These are phyloP conservation scores for Fusarium subglutinans DNA, from an alignment of 2,329 filamentous ascomycete genomes.

Conservation along the genomic window DNA sequence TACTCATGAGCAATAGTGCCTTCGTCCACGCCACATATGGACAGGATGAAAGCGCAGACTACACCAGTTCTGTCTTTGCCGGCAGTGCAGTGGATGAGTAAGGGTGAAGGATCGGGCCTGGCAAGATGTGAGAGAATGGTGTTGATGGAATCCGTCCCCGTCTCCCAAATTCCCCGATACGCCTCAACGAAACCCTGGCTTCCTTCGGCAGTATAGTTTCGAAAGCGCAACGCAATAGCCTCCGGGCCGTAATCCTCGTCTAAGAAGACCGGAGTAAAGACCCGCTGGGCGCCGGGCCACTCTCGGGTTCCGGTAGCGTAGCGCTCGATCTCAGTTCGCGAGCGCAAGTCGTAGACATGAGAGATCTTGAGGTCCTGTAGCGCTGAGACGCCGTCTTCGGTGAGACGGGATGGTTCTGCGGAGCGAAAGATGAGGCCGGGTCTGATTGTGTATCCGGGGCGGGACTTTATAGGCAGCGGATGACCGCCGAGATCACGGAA, in stretches of 20 bases:
- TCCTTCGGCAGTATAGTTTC: constrained; percentile 66
- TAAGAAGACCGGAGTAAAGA: constrained; percentile 72
- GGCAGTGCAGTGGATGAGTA: constrained; percentile 78
- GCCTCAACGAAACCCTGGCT: constrained; percentile 69
- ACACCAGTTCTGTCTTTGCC: constrained; percentile 83
- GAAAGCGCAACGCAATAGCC: constrained; percentile 67
- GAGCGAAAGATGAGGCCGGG: constrained; percentile 71
- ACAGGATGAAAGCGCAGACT: constrained; percentile 71
- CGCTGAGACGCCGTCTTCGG: constrained; percentile 59
- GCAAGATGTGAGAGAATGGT: constrained; percentile 66
- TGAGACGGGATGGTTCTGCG: constrained; percentile 70
- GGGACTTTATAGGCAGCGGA: constrained; percentile 57
- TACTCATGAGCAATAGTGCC: constrained; percentile 74
- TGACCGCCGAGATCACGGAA: constrained; percentile 75
- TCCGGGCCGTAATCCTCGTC: constrained; percentile 70
- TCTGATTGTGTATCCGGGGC: constrained; percentile 63
- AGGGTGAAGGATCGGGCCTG: constrained; percentile 53
- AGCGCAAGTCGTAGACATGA: constrained; percentile 75
- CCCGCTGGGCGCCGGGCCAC: constrained; percentile 54
- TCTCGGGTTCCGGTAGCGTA: constrained; percentile 45
- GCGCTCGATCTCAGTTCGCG: constrained; percentile 64
- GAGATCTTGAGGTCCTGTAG: constrained; percentile 68
- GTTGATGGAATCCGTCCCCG: constrained; percentile 61
- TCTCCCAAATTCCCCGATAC: constrained; percentile 68
- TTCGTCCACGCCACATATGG: constrained; percentile 69